phyloP scores from a whole-genome alignment of 331 rosid species.

The Erythrophleum ivorense region DNA sequence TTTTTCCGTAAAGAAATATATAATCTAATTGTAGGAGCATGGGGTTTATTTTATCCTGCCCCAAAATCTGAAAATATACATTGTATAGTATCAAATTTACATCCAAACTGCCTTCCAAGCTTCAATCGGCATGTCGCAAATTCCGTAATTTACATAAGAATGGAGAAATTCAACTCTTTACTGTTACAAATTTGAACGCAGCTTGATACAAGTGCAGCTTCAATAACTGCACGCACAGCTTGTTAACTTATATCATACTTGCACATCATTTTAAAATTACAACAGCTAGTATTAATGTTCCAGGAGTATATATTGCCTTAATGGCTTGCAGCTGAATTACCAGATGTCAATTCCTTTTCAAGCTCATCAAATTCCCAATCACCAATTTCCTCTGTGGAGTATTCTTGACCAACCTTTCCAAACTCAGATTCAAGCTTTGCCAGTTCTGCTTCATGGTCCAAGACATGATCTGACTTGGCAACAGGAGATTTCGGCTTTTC shows the following conservation, averaged over 20 bases:
- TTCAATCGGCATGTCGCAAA: constrained; percentile 43
- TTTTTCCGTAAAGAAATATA: too few relatives aligned
- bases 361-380: constrained; percentile 99
- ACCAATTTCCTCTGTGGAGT: constrained; percentile 77
- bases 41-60: not conserved
- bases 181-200: constrained; percentile 53
- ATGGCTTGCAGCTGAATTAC: constrained; percentile 48
- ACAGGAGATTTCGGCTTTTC: constrained; percentile 49
- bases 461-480: constrained; percentile 51
- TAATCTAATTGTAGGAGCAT: not conserved
- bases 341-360: constrained; percentile 81
- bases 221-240: constrained; percentile 43
- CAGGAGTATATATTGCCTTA: constrained; percentile 34
- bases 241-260: constrained; percentile 43
- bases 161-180: constrained; percentile 52
- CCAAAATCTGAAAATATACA: not conserved
- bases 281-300: constrained; percentile 43
- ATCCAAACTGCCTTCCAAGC: constrained; percentile 42
- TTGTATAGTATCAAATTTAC: constrained; percentile 25
- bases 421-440: constrained; percentile 92
- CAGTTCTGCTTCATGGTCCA: constrained; percentile 79
- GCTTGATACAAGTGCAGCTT: constrained; percentile 39
- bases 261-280: constrained; percentile 43
- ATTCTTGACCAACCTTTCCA: constrained; percentile 81
- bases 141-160: constrained; percentile 69